Base-by-base conservation (phyloP, 129 eudicot genomes). In the Tagetes erecta region DNA sequence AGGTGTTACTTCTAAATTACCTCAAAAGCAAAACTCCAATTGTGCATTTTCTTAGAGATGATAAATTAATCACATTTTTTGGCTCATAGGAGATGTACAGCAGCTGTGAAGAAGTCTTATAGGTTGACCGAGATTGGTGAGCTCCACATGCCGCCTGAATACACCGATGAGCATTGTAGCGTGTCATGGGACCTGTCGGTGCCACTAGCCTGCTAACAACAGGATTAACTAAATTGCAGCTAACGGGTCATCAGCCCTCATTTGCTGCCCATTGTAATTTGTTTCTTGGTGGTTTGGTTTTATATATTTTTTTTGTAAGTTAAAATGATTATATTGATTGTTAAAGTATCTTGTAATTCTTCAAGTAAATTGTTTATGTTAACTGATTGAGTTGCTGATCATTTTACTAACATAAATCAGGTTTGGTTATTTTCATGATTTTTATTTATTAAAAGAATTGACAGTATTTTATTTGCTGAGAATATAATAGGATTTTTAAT, bases 91-190 rank as follows among this genome's bases (percentile, higher is more conserved):
- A 91, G 97, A 78, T 88, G 11, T 88, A 91, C 70, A 81, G 85
- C 76, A 76, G 85, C 73, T 92, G 96, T 50, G 87, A 82, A 8
- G 85, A 87, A 72, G 27, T 77, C 83, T 12, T 86, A 81, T 46
- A 89, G 96, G 74, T 78, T 92, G 82, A 83, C 93, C 0, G 76
- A 70, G 41, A 83, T 77, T 9, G 97, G 97, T 38, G 82, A 88
- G 50, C 81, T 89, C 31, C 39, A 92, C 13, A 93, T 92, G 73
- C 87, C 89, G 63, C 84, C 73, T n/a, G 96, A 84, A 44, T 72
- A 77, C 64, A 76, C 83, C 0, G 87, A 89, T 20, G 83, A 80
- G 40, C 87, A 79, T 74, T 92, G 97, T 75, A 57, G 53, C 1
- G 92, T 96, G 44, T 88, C 91, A 10, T 91, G 97, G 33, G 2